These are phyloP conservation scores for Hericium alpestre DNA, from an alignment of 768 basidiomycete species.

Conservation along the genomic window DNA sequence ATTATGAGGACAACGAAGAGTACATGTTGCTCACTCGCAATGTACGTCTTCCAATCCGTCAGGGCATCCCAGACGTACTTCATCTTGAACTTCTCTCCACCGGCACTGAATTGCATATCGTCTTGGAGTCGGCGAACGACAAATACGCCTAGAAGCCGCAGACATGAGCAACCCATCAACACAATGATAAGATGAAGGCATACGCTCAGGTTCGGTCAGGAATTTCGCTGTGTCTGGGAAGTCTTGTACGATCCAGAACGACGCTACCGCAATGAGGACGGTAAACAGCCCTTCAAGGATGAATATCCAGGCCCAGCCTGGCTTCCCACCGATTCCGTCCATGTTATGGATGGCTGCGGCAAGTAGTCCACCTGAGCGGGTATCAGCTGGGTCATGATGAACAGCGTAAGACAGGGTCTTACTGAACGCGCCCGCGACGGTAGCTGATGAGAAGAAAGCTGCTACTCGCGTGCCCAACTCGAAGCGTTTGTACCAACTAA, in stretches of 20 bases:
- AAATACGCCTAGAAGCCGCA: slow-evolving; percentile 35
- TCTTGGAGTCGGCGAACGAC: slow-evolving; percentile 54
- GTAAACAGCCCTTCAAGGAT: slow-evolving; percentile 68
- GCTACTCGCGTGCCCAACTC: slow-evolving; percentile 67
- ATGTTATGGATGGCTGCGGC: slow-evolving; percentile 62
- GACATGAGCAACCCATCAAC: not conserved
- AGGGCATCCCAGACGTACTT: slow-evolving; percentile 52
- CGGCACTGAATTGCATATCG: slow-evolving; percentile 58
- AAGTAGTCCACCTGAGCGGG: slow-evolving; percentile 44
- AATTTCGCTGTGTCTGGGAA: slow-evolving; percentile 72
- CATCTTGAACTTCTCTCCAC: slow-evolving; percentile 41
- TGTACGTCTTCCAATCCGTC: slow-evolving; percentile 63
- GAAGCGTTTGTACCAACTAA: slow-evolving; percentile 70
- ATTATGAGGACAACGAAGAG: not conserved
- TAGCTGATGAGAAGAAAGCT: slow-evolving; percentile 72
- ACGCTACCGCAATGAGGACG: slow-evolving; percentile 42
- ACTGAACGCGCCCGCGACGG: slow-evolving; percentile 71
- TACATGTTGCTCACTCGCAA: slow-evolving; percentile 39
- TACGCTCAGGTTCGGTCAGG: slow-evolving; percentile 52
- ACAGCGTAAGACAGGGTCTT: slow-evolving; percentile 8
- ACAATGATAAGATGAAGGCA: slow-evolving; percentile 8
- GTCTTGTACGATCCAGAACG: slow-evolving; percentile 69
- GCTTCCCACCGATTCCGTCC: slow-evolving; percentile 54
- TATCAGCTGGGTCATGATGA: not conserved
- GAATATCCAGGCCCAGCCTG: slow-evolving; percentile 65